Evolutionary conservation across 495 filamentous ascomycete genomes (phyloP).

Genomic region (Lepidopterella palustris): DNA sequence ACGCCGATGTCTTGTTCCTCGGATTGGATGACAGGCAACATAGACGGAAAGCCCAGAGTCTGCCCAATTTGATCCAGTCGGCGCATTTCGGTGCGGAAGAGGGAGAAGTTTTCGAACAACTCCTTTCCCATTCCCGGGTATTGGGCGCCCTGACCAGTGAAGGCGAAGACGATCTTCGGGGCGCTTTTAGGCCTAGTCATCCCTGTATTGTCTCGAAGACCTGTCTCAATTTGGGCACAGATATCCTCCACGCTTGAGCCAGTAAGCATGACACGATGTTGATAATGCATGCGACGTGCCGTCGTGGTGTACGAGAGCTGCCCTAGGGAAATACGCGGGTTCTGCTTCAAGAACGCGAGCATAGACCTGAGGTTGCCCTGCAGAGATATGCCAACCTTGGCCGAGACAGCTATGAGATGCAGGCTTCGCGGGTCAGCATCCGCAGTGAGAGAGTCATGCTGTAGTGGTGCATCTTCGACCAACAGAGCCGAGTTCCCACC

Average conservation of each 20-base stretch:
- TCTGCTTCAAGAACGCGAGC: slow-evolving; percentile 45
- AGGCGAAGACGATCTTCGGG: slow-evolving; percentile 6
- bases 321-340: slow-evolving; percentile 45
- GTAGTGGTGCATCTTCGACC: slow-evolving; percentile 50
- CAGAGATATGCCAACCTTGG: slow-evolving; percentile 39
- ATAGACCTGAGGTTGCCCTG: slow-evolving; percentile 29
- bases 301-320: slow-evolving; percentile 75
- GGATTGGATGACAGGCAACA: slow-evolving; percentile 6
- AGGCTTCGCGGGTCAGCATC: slow-evolving; percentile 44
- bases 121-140: slow-evolving; percentile 8
- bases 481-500: slow-evolving; percentile 50
- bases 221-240: not conserved
- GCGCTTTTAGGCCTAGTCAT: not conserved
- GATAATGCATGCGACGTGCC: slow-evolving; percentile 64
- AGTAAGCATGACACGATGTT: not conserved
- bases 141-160: slow-evolving; percentile 18
- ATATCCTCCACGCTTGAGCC: not conserved
- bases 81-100: slow-evolving; percentile 8
- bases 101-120: slow-evolving; percentile 4
- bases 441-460: slow-evolving; percentile 26
- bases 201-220: not conserved
- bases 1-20: not conserved
- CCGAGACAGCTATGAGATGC: slow-evolving; percentile 53
- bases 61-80: slow-evolving; percentile 2
- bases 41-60: slow-evolving; percentile 7